phyloP scores from a whole-genome alignment of 208 protist species.

The Trypanosoma lewisi region DNA sequence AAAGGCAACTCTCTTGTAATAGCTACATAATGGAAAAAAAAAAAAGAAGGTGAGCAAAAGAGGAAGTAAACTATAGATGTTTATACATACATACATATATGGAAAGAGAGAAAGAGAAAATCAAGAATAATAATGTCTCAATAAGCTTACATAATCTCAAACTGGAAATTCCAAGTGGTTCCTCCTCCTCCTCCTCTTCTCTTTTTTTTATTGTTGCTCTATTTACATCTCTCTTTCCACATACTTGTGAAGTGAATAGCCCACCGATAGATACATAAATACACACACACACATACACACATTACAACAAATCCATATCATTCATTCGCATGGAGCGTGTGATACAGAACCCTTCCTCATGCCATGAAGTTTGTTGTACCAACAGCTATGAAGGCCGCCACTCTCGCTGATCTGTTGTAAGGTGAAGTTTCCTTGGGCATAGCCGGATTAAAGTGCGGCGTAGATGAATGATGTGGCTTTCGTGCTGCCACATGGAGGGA shows the following conservation, averaged over 20 bases:
- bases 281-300: background rate
- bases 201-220: background rate
- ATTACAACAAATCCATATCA: background rate
- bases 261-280: slow-evolving; percentile 4
- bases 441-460: slow-evolving; percentile 21
- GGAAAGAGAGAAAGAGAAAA: slow-evolving; percentile 15
- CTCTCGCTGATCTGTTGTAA: slow-evolving; percentile 6
- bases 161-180: too few relatives aligned
- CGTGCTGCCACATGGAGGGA: background rate
- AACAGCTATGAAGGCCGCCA: slow-evolving; percentile 22
- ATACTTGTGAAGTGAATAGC: background rate
- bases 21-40: background rate
- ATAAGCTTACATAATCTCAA: too few relatives aligned
- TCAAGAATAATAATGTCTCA: background rate
- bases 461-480: background rate
- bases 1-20: background rate
- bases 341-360: background rate
- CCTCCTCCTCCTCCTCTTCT: slow-evolving; percentile 12
- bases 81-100: slow-evolving; percentile 10
- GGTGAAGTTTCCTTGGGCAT: slow-evolving; percentile 25
- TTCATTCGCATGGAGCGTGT: background rate
- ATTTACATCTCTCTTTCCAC: background rate
- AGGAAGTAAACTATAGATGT: too few relatives aligned
- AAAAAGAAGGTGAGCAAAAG: too few relatives aligned
- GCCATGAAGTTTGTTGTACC: slow-evolving; percentile 27